phyloP scores from a whole-genome alignment of 2,329 filamentous ascomycete genomes.

The Coniella vitis region DNA sequence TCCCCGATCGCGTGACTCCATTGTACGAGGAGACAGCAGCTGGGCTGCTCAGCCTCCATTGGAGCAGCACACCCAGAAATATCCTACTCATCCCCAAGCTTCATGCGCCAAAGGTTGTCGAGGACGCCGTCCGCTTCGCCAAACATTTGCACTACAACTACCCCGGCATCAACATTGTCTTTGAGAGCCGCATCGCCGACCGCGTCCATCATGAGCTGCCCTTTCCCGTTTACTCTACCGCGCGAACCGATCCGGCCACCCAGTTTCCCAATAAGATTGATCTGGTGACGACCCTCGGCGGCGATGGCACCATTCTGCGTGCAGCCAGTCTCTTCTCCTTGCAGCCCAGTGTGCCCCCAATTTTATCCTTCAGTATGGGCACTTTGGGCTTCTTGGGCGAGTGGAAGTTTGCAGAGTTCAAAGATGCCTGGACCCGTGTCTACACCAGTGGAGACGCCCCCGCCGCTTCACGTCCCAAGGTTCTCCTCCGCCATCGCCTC shows the following conservation, averaged over 20 bases:
- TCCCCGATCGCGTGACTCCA: slow-evolving; percentile 53
- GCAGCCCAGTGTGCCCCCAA: slow-evolving; percentile 73
- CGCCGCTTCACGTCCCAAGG: slow-evolving; percentile 56
- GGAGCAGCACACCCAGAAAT: slow-evolving; percentile 48
- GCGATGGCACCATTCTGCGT: slow-evolving; percentile 84
- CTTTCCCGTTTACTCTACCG: slow-evolving; percentile 66
- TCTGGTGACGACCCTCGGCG: slow-evolving; percentile 81
- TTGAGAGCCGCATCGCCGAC: slow-evolving; percentile 70
- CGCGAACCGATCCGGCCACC: slow-evolving; percentile 33
- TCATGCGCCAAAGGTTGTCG: slow-evolving; percentile 44
- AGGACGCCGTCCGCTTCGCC: slow-evolving; percentile 48
- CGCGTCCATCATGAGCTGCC: slow-evolving; percentile 63
- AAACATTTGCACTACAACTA: slow-evolving; percentile 76
- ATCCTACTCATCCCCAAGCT: slow-evolving; percentile 54
- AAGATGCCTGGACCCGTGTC: slow-evolving; percentile 83
- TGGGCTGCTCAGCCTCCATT: slow-evolving; percentile 49
- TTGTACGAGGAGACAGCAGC: slow-evolving; percentile 52
- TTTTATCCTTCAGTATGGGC: slow-evolving; percentile 94
- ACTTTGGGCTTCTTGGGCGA: slow-evolving; percentile 91
- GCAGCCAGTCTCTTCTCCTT: slow-evolving; percentile 83
- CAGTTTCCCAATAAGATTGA: slow-evolving; percentile 75
- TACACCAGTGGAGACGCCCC: slow-evolving; percentile 65
- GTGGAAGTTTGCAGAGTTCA: slow-evolving; percentile 93
- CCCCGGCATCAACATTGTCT: slow-evolving; percentile 70
- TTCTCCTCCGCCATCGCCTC: slow-evolving; percentile 79